Evolutionary conservation across 2,329 filamentous ascomycete species (phyloP).

Genomic region (Amauroascus verrucosus): DNA sequence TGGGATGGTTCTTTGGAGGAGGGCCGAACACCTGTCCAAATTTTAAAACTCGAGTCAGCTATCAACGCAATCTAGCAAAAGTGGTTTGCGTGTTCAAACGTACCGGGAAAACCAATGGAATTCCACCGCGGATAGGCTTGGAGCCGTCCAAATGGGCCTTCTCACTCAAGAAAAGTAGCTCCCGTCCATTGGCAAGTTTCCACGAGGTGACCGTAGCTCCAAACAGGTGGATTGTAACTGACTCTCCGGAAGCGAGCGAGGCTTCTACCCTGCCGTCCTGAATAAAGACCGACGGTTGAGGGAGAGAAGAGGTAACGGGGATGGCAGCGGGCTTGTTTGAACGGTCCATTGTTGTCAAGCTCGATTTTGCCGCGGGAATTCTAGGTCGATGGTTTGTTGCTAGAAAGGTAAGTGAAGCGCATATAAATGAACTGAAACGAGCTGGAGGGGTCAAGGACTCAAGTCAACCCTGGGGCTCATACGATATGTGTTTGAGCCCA

Average conservation of each 20-base stretch:
- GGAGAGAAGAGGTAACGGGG: conserved; percentile 60
- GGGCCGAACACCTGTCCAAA: conserved; percentile 87
- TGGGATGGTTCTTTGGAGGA: conserved; percentile 64
- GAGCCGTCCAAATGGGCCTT: conserved; percentile 71
- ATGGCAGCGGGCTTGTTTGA: conserved; percentile 72
- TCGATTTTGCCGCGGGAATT: too few relatives aligned
- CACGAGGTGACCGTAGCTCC: conserved; percentile 89
- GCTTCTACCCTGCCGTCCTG: conserved; percentile 67
- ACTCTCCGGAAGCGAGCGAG: conserved; percentile 73
- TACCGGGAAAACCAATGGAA: conserved; percentile 89
- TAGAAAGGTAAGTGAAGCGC: background rate
- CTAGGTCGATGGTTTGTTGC: background rate
- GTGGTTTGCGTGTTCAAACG: conserved; percentile 23
- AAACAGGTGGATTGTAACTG: conserved; percentile 73
- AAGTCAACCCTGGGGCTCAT: background rate
- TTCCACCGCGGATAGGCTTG: conserved; percentile 82
- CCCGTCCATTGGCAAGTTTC: conserved; percentile 68
- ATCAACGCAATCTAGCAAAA: background rate
- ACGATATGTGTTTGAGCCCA: background rate
- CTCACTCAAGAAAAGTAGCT: conserved; percentile 80
- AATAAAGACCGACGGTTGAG: conserved; percentile 68
- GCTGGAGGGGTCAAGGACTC: background rate
- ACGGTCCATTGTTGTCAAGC: conserved; percentile 53
- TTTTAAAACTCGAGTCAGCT: background rate
- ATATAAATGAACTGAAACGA: background rate